Base-by-base conservation (phyloP, 768 basidiomycete genomes). In the Daedalea quercina region DNA sequence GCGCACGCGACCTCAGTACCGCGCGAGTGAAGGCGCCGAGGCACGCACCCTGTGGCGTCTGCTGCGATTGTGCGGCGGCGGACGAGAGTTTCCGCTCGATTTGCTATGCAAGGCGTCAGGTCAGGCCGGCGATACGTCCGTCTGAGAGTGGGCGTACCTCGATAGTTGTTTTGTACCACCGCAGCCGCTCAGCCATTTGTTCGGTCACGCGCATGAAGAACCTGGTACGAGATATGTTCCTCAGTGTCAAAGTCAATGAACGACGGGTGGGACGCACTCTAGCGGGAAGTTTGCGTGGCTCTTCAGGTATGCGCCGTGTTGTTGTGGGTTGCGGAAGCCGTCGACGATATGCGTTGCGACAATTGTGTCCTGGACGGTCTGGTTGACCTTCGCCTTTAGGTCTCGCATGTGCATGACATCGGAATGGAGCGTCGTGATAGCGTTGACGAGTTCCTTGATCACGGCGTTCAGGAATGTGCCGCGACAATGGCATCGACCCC, bases 31-130 rank as follows among this genome's bases (percentile, higher is more conserved):
- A 40, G 15, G 3, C n/a, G 34, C 34, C 35, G 22, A 40, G 24
- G 26, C 22, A 47, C 68, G 33, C 59, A 88, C 90, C 79, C 68
- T 93, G 90, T 13, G 90, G 90, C 1, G 87, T 87, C 44, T 72
- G 69, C 63, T 87, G 85, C 7, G 76, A 69, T 60, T 85, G 82
- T 46, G 71, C 70, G 7, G 82, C 73, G 3, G 85, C 78, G 8
- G 85, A 84, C 6, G 84, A 79, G 6, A 91, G 71, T 65, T 88
- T 90, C 50, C 87, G 79, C 68, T 92, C 90, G 58, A 93, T 90
- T 85, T 86, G 84, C 85, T 87, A 58, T 3, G 47, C 40, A 45
- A 35, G 33, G 9, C 51, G 51, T 66, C 12, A 28, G 11, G 33
- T n/a, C 19, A 25, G 12, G 25, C 23, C 11, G 17, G 19, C 4